Base-by-base conservation (phyloP, 75 land plant species). In the Cryptomeria japonica region DNA sequence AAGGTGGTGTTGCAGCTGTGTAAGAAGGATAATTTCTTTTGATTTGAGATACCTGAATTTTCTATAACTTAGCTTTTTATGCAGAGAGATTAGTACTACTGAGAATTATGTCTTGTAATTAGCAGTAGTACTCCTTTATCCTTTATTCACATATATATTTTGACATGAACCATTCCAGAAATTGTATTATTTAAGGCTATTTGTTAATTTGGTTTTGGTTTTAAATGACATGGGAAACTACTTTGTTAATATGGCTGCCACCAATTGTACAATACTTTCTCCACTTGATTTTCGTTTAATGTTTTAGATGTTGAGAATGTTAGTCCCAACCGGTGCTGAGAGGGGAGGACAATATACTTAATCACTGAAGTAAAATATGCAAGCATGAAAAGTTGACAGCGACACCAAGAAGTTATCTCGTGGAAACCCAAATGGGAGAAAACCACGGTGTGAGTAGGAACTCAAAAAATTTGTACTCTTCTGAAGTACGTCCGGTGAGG, bases 1-100 rank as follows among this genome's bases (percentile, higher is more conserved):
- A 31, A 72, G 76, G 76, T 72, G 78, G 87, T 68, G 46, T 22
- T 72, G 87, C 42, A 68, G 85, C 85, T 34, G 42, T 1, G 76
- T 72, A 72, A 72, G 76, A 10, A 72, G n/a, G 10, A 25, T 72
- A 72, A 10, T 72, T 72, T 16, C 72, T 68, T 70, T 72, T 72
- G 76, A 58, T 72, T 72, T 72, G 76, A 31, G 76, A 72, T n/a
- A 25, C 34, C 76, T 31, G 34, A 31, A 31, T 31, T n/a, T 25
- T 51, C 16, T n/a, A 72, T 72, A 31, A 8, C 76, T 72, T 31
- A 72, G 76, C n/a, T 72, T 28, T 72, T 72, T 36, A 72, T 72
- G 34, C n/a, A 31, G 34, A 31, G 76, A 31, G 76, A n/a, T 68
- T 25, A 51, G 5, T 18, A 22, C 25, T 14, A 19, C 6, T 72